A percentile compares a stretch with the other conserved stretches of the same genome.
Conservation (phyloP, 768 basidiomycete species). For the Pleurotus giganteus region DNA sequence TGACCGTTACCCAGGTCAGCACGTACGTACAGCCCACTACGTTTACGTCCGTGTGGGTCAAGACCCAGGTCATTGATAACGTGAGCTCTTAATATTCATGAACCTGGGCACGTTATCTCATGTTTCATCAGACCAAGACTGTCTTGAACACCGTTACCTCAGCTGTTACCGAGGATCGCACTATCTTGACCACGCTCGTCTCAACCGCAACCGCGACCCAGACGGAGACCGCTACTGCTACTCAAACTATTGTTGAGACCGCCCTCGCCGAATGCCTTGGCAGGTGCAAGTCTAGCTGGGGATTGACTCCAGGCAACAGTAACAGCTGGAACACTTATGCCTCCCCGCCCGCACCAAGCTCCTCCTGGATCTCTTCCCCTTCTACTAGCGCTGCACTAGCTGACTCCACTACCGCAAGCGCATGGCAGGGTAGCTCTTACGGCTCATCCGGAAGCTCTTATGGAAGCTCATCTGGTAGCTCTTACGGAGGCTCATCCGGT, state of each 20-base stretch:
- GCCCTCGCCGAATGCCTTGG: slow-evolving; percentile 54
- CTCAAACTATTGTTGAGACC: slow-evolving; percentile 42
- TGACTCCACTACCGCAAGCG: slow-evolving; percentile 7
- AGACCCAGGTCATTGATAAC: slow-evolving; percentile 56
- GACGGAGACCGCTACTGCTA: slow-evolving; percentile 38
- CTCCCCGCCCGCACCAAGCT: slow-evolving; percentile 18
- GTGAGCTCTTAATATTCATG: slow-evolving; percentile 24
- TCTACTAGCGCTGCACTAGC: background rate
- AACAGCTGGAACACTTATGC: slow-evolving; percentile 47
- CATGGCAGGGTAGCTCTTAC: background rate
- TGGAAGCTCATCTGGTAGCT: slow-evolving; percentile 16
- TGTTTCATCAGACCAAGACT: slow-evolving; percentile 48
- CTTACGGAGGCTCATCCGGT: slow-evolving; percentile 11
- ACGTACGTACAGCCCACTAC: slow-evolving; percentile 61
- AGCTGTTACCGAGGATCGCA: slow-evolving; percentile 47
- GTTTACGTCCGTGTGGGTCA: slow-evolving; percentile 48
- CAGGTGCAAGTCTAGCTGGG: slow-evolving; percentile 59
- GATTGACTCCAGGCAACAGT: slow-evolving; percentile 50
- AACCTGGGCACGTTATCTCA: background rate
- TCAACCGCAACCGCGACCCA: slow-evolving; percentile 47
- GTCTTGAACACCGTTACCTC: slow-evolving; percentile 55
- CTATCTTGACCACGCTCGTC: slow-evolving; percentile 45
- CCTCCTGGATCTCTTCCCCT: background rate
- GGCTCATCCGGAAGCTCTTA: slow-evolving; percentile 9
- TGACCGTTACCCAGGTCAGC: slow-evolving; percentile 51